Evolutionary conservation across 2,329 filamentous ascomycete genomes (phyloP), one percentile per base, ranked within the genome.

Genomic region (Penicillium aurantiogriseum): DNA sequence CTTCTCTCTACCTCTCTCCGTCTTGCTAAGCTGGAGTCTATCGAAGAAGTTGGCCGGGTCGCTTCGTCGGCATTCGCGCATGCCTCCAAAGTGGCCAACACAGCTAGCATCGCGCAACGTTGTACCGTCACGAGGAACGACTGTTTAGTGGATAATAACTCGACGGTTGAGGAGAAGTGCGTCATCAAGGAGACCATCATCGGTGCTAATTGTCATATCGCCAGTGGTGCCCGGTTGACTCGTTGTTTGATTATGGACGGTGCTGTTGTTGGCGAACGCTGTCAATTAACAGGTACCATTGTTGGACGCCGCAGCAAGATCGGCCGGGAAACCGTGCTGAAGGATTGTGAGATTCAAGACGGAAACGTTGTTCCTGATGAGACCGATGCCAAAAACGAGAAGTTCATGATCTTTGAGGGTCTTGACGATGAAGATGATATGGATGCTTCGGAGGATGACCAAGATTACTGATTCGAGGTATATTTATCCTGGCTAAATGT

Each of bases 131-230:
- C 90, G 21, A 85, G 88, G 66, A 82, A 85, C 46, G 93, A 97
- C 77, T 90, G 86, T 63, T 81, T 97, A 2, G 85, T 97, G 38
- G 93, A 86, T 1, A 90, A 93, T 57, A 97, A 97, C 69, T 91
- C 95, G 40, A 91, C 87, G 1, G 87, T 97, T 0, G 90, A 93
- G 69, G 90, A 93, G 67, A 93, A 93, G 72, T 88, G 86, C 25
- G 89, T 92, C n/a, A 89, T 99, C 77, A 97, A 96, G 74, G 91
- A 96, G 74, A 89, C 83, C 38, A 91, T 97, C 31, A 85, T 99
- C 40, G 94, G 94, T 3, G 86, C 90, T 5, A 91, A 91, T 66
- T 96, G 91, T 72, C 88, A 90, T 67, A 93, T 99, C 63, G 87
- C 88, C 61, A 87, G 88, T 65, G 91, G 92, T n/a, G 91, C 89